Evolutionary conservation across 768 basidiomycete species (phyloP).

Genomic region (Nidularia sp.): DNA sequence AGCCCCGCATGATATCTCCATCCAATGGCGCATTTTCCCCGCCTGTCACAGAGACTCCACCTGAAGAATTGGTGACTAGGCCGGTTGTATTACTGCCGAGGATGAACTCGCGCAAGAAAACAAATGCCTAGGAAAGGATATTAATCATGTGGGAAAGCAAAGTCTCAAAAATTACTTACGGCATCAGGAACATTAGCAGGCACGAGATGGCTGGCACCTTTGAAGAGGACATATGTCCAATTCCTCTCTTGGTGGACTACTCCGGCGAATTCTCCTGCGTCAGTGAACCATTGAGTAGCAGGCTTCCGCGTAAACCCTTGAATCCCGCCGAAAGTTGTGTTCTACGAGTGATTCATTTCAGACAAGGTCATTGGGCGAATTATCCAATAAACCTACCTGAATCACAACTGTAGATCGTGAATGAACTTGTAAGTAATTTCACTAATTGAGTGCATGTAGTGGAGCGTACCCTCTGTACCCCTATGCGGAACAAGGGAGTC

Average conservation of each 20-base stretch:
- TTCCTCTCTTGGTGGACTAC: constrained; percentile 73
- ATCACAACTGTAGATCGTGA: constrained; percentile 40
- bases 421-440: too few species aligned
- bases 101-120: constrained; percentile 63
- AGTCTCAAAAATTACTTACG: constrained; percentile 19
- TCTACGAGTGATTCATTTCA: constrained; percentile 31
- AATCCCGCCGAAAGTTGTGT: constrained; percentile 76
- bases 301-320: constrained; percentile 71
- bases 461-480: constrained; percentile 50
- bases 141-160: neutral
- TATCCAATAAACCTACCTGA: constrained; percentile 29
- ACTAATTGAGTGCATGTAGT: too few species aligned
- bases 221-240: constrained; percentile 50
- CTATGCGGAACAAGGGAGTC: constrained; percentile 62
- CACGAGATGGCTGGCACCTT: constrained; percentile 39
- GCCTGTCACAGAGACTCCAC: constrained; percentile 29
- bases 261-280: constrained; percentile 55
- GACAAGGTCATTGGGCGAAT: too few species aligned
- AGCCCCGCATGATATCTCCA: constrained; percentile 46
- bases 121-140: constrained; percentile 42
- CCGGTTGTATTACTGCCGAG: constrained; percentile 61
- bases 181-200: constrained; percentile 26
- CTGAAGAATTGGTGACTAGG: constrained; percentile 33
- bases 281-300: constrained; percentile 64
- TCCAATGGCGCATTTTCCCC: constrained; percentile 47